These are phyloP conservation scores for Perkinsus chesapeaki DNA, from an alignment of 169 alveolate genomes.

Conservation along the genomic window DNA sequence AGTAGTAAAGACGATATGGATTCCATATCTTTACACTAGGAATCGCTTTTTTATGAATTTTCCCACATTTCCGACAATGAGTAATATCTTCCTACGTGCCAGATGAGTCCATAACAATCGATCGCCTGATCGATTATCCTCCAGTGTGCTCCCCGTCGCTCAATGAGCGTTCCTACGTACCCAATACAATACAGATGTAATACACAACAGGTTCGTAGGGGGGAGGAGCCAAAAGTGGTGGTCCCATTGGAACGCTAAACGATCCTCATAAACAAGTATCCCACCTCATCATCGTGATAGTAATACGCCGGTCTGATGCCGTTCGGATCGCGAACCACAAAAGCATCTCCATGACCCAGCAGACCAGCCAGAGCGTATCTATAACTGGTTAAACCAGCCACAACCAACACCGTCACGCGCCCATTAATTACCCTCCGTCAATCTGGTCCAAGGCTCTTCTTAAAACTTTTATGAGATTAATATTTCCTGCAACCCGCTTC, in stretches of 20 bases:
- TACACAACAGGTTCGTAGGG: no score
- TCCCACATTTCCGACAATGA: no score
- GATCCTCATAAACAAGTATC: background rate
- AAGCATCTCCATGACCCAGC: slow-evolving; percentile 9
- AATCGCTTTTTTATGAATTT: no score
- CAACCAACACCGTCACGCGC: slow-evolving; percentile 11
- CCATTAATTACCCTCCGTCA: slow-evolving; percentile 40
- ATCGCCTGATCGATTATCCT: no score
- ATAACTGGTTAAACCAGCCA: background rate
- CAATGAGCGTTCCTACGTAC: no score
- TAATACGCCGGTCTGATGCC: slow-evolving; percentile 27
- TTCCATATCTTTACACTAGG: no score
- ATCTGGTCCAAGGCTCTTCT: slow-evolving; percentile 23
- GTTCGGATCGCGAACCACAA: background rate
- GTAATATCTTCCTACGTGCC: no score
- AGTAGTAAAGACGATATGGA: no score
- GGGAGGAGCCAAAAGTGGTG: background rate
- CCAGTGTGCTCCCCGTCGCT: no score
- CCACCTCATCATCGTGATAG: slow-evolving; percentile 25
- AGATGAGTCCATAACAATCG: no score
- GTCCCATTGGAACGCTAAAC: background rate
- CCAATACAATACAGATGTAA: no score
- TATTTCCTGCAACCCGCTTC: slow-evolving; percentile 33
- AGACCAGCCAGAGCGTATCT: slow-evolving; percentile 15
- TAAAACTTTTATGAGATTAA: slow-evolving; percentile 24